Evolutionary conservation across 768 basidiomycete genomes (phyloP), one percentile per base, ranked within the genome.

Genomic region (Hygrophoropsis aurantiaca): DNA sequence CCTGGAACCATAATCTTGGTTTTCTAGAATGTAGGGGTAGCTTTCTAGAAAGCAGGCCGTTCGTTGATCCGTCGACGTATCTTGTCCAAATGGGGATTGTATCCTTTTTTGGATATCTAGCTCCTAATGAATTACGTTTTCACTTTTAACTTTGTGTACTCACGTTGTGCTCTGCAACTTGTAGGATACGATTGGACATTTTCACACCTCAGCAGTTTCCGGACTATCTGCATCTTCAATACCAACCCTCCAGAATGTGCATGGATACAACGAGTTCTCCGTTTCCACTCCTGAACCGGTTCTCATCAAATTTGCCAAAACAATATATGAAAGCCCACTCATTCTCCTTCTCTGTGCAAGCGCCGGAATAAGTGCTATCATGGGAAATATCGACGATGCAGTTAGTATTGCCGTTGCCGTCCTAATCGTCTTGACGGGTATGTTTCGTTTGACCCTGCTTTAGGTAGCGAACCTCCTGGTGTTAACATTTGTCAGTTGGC

Each of bases 321-420:
- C 89, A 27, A 93, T 98, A 41, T 97, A 94, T 66, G 94, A 97
- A 70, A 91, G 84, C 59, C 94, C 95, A 2, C 71, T 98, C 3
- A 97, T 95, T 59, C 71, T 98, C 19, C 74, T 98, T 2, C 73
- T 98, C 27, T 87, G 95, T 50, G 95, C 83, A 21, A 97, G 94
- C 61, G 94, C 94, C 0, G 73, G 79, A 15, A 82, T 97, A 33
- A 94, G 92, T 60, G 90, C 87, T 2, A 61, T 93, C 40, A 90
- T 97, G 84, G 95, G 95, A n/a, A 95, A 97, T 58, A 69, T 89
- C 27, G 93, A 98, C 62, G 94, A 98, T 59, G 94, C 95, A 5
- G 69, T 94, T 54, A 94, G 92, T 60, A 97, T 98, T 51, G 85
- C 87, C 2, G 77, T 95, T 9, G 94, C 94, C 21, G 88, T 98